Base-by-base conservation (phyloP, 202 grass and related monocot species). In the Zizania palustris region DNA sequence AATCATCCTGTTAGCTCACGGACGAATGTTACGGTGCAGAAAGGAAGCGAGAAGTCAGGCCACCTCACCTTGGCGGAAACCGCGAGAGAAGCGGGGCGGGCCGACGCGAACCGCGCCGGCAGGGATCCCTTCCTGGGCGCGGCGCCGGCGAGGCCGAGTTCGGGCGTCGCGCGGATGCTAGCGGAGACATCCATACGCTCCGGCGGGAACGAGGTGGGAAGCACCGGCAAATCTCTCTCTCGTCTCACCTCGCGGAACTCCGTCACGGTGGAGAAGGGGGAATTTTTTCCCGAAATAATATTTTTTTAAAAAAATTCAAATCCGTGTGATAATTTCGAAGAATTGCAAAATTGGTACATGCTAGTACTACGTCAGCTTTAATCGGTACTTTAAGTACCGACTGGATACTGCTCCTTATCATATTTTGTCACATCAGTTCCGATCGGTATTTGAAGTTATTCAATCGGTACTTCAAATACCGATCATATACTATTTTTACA, bases 161-260 rank as follows among this genome's bases (percentile, higher is more conserved):
- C 28, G 19, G 69, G 60, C 0, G n/a, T 36, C 61, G 39, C 57
- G 43, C 71, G 65, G 49, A 88, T 71, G 65, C 65, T 79, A 3
- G 53, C 71, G 33, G 76, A 81, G 65, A 81, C 59, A 65, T 80
- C 81, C 86, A 84, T 84, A 21, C 53, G 9, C 51, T 67, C 12
- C 33, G 28, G 28, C 28, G 28, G 28, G 28, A 28, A 28, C 28
- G 28, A 28, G 28, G 37, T 34, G 18, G 39, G 21, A 45, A 55
- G 64, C 21, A 37, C 28, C 10, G 49, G 11, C 0, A 28, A 28
- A 28, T 28, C 28, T 28, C 28, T 28, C 1, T 20, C 28, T 36
- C 45, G 10, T 41, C 16, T 37, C 78, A 67, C 3, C 13, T 65
- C 48, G 18, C 7, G 20, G 9, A 33, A 12, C 3, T 60, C 45